A percentile compares a stretch with the other conserved stretches of the same genome.
Evolutionary conservation across 2,329 filamentous ascomycete genomes (phyloP).

Genomic region (Endoconidiophora laricicola): DNA sequence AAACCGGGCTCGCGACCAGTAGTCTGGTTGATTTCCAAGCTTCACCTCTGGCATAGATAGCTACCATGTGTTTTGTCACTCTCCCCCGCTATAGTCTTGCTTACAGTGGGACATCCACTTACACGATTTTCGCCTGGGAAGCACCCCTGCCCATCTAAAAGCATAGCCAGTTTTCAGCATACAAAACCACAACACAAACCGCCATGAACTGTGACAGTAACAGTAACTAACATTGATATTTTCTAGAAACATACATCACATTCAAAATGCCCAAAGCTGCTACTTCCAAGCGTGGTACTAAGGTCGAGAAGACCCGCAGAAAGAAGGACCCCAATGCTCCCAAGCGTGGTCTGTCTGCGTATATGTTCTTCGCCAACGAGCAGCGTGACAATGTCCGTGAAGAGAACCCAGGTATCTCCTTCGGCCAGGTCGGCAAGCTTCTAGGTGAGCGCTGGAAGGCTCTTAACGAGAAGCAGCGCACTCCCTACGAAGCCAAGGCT

Average conservation of each 20-base stretch:
- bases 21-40: no score
- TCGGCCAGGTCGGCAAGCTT: conserved; percentile 95
- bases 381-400: conserved; percentile 96
- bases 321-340: conserved; percentile 87
- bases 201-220: background rate
- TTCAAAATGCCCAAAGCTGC: conserved; percentile 41
- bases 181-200: background rate
- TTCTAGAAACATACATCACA: background rate
- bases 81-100: no score
- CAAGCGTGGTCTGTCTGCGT: conserved; percentile 97
- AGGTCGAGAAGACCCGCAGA: conserved; percentile 37
- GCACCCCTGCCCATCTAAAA: background rate
- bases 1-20: no score
- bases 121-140: conserved; percentile 1
- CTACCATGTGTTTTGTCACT: no score
- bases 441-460: conserved; percentile 99
- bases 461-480: conserved; percentile 78
- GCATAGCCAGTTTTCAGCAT: background rate
- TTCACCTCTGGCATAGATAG: no score
- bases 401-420: conserved; percentile 94
- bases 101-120: conserved; percentile 7
- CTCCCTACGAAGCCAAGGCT: conserved; percentile 93
- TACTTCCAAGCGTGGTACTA: conserved; percentile 35
- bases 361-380: conserved; percentile 99
- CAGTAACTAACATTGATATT: background rate